Percentiles rank a stretch among this genome's conserved stretches.
Conservation (phyloP, 2,329 filamentous ascomycete genomes). For the Aspergillus luchuensis region DNA sequence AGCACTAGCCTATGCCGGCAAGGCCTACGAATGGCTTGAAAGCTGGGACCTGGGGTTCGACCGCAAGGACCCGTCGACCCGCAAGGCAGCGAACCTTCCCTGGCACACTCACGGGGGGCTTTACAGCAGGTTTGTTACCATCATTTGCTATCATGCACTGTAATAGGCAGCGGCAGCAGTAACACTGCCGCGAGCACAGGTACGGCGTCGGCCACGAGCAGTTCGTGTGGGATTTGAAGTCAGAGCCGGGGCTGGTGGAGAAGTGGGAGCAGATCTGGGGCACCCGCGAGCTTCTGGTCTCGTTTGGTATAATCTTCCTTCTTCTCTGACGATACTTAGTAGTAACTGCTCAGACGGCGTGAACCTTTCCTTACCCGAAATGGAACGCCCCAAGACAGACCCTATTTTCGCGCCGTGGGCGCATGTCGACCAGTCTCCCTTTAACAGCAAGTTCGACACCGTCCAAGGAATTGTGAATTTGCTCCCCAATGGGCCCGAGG, state of each 20-base stretch:
- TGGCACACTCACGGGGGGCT: neutral
- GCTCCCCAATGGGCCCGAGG: neutral
- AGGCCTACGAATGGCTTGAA: neutral
- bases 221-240: slow-evolving; percentile 3
- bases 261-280: neutral
- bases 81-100: neutral
- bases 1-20: neutral
- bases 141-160: neutral
- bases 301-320: neutral
- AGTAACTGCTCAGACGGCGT: neutral
- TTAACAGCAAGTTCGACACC: neutral
- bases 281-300: neutral
- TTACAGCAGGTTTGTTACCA: neutral
- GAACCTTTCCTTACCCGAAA: neutral
- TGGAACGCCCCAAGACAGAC: neutral
- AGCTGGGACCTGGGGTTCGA: neutral
- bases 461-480: neutral
- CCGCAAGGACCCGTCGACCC: neutral
- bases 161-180: neutral
- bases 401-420: slow-evolving; percentile 1
- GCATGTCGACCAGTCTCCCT: neutral
- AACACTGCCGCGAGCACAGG: neutral
- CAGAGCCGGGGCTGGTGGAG: neutral
- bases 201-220: neutral
- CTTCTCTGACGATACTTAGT: neutral